phyloP scores from a whole-genome alignment of 169 alveolate species.

The Plasmodium ovale region DNA sequence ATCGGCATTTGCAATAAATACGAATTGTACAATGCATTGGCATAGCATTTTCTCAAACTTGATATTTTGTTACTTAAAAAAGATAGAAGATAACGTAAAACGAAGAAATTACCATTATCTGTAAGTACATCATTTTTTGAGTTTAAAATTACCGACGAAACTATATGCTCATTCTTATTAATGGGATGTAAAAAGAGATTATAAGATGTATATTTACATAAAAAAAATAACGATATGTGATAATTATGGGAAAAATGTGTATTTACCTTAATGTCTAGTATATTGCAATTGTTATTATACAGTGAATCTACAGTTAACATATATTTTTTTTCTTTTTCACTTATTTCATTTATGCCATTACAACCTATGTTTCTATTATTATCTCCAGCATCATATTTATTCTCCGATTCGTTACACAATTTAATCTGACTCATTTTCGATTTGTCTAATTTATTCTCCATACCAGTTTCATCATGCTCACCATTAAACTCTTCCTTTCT shows the following conservation, averaged over 20 bases:
- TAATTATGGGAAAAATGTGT: constrained; percentile 71
- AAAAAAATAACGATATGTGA: constrained; percentile 47
- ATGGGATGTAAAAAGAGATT: constrained; percentile 62
- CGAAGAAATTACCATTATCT: constrained; percentile 65
- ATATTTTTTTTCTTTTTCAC: constrained; percentile 23
- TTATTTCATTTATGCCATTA: neutral
- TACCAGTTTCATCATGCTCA: neutral
- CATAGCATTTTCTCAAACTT: constrained; percentile 56
- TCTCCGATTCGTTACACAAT: neutral
- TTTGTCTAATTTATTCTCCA: neutral
- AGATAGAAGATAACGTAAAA: constrained; percentile 39
- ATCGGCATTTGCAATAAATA: constrained; percentile 56
- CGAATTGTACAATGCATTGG: constrained; percentile 61
- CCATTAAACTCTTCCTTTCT: neutral
- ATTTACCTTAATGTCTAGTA: constrained; percentile 44
- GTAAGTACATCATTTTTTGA: constrained; percentile 35
- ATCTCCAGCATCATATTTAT: neutral
- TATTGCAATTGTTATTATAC: constrained; percentile 43
- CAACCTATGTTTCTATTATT: neutral
- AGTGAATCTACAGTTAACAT: constrained; percentile 30
- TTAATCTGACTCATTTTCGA: neutral
- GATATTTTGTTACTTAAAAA: constrained; percentile 57
- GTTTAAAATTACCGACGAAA: constrained; percentile 45
- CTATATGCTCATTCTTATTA: constrained; percentile 66
- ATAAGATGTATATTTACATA: constrained; percentile 69